phyloP scores from a whole-genome alignment of 441 rosid species.

The Pelargonium myrrhifolium region DNA sequence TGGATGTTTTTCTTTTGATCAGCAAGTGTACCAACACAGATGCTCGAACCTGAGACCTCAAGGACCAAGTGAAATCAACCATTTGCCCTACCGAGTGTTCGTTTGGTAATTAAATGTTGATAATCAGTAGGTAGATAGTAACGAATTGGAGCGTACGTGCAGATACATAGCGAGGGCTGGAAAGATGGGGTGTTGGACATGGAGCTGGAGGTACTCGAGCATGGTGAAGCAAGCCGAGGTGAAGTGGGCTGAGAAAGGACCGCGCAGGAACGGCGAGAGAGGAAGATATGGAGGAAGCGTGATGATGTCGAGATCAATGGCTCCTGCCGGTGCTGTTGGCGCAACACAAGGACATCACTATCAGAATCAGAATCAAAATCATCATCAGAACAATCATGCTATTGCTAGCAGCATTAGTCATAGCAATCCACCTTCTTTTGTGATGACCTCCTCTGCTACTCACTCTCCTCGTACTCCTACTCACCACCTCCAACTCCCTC shows the following conservation, averaged over 20 bases:
- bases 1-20: too few relatives aligned
- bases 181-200: slow-evolving; percentile 33
- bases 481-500: slow-evolving; percentile 24
- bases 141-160: not conserved
- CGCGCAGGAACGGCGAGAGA: slow-evolving; percentile 34
- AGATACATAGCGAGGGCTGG: slow-evolving; percentile 61
- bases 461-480: slow-evolving; percentile 33
- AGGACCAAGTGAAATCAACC: too few relatives aligned
- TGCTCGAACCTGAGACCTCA: too few relatives aligned
- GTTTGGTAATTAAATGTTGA: too few relatives aligned
- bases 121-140: too few relatives aligned
- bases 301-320: slow-evolving; percentile 26
- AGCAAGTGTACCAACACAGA: too few relatives aligned
- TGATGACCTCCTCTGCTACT: slow-evolving; percentile 19
- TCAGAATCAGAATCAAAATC: not conserved
- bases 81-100: too few relatives aligned
- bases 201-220: slow-evolving; percentile 25
- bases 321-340: not conserved
- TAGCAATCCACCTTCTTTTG: slow-evolving; percentile 37
- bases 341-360: not conserved
- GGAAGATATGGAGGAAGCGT: slow-evolving; percentile 18
- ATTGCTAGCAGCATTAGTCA: slow-evolving; percentile 16
- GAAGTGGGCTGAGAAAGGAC: slow-evolving; percentile 67
- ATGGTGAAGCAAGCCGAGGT: slow-evolving; percentile 47
- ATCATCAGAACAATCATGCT: not conserved